Evolutionary conservation across 2,329 filamentous ascomycete genomes (phyloP).

Genomic region (Trichophaea hybrida): DNA sequence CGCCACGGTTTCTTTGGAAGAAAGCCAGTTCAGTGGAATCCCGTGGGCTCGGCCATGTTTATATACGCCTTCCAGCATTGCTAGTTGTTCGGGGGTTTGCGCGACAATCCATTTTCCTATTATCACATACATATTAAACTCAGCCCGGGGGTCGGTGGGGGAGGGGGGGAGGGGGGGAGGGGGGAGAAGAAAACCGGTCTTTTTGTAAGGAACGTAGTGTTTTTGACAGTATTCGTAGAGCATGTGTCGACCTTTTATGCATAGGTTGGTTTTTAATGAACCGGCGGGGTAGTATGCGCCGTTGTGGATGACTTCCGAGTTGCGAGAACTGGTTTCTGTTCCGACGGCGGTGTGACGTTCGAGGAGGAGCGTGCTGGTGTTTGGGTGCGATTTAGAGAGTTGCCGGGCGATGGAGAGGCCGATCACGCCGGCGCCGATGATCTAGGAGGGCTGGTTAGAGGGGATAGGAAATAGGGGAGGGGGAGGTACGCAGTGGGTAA

Average conservation of each 20-base stretch:
- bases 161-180: neutral
- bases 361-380: constrained; percentile 57
- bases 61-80: constrained; percentile 43
- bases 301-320: constrained; percentile 92
- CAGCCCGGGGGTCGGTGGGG: neutral
- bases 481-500: neutral
- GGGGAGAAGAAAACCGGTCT: constrained; percentile 51
- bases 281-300: constrained; percentile 73
- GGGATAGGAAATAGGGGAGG: neutral
- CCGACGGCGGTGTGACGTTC: constrained; percentile 64
- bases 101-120: constrained; percentile 68
- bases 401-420: constrained; percentile 66
- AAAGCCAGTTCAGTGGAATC: constrained; percentile 61
- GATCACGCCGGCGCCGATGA: constrained; percentile 58
- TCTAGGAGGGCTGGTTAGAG: constrained; percentile 28
- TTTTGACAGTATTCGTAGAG: constrained; percentile 64
- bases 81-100: constrained; percentile 57
- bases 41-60: constrained; percentile 34
- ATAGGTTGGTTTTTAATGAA: constrained; percentile 71
- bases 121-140: neutral
- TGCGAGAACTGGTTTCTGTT: constrained; percentile 76
- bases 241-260: constrained; percentile 58
- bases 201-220: constrained; percentile 53
- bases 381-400: constrained; percentile 44
- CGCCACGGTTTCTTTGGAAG: constrained; percentile 43